Conservation (phyloP, 23 red algal species). For the Cyanidiococcus yangmingshanensis region DNA sequence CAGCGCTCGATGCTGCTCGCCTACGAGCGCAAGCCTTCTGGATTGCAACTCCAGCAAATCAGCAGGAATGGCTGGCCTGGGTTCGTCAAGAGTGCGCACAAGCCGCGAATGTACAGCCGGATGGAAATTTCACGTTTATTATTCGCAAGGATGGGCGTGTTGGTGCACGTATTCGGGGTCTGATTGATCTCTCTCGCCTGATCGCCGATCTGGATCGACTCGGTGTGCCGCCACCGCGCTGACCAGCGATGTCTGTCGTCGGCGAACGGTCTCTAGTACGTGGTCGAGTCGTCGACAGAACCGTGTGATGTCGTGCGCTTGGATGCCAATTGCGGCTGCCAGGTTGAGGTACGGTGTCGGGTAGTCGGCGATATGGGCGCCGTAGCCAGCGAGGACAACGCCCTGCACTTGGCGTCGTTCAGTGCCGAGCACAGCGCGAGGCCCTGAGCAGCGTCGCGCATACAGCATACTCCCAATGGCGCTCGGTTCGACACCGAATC, state of each 20-base stretch:
- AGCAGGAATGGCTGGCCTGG: constrained; percentile 7
- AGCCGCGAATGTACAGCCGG: neutral
- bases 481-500: neutral
- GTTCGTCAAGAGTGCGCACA: neutral
- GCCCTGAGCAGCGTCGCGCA: constrained; percentile 11
- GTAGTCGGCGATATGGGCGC: constrained; percentile 10
- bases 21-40: neutral
- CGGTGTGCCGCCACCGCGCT: neutral
- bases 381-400: neutral
- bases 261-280: neutral
- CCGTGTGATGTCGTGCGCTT: neutral
- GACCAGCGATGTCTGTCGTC: neutral
- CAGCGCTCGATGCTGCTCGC: neutral
- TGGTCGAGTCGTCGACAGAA: constrained; percentile 2
- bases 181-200: neutral
- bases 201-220: constrained; percentile 7
- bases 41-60: neutral
- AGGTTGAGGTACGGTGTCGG: constrained; percentile 1
- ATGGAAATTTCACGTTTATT: neutral
- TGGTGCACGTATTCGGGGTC: neutral
- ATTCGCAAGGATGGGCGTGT: neutral
- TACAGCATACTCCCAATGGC: constrained; percentile 16
- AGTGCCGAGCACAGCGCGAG: constrained; percentile 15
- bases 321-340: constrained; percentile 5
- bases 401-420: constrained; percentile 3